Percentiles rank a stretch among this genome's conserved stretches.
These are phyloP conservation scores for Trifolium pratense DNA, from an alignment of 306 rosid genomes.

Conservation along the genomic window DNA sequence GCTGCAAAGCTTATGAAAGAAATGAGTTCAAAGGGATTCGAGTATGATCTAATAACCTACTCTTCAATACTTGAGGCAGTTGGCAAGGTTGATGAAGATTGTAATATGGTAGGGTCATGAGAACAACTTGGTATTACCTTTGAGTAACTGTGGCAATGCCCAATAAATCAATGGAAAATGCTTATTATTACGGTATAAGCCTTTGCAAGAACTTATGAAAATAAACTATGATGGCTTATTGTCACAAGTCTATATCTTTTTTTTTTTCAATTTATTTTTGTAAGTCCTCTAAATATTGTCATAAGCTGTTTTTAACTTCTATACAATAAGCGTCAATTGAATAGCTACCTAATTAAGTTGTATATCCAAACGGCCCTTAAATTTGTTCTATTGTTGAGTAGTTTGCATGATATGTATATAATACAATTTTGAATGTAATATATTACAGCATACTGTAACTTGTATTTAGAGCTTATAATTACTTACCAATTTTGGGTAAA, in stretches of 20 bases:
- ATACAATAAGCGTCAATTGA: neutral
- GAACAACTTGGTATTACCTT: conserved; percentile 19
- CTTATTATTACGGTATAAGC: neutral
- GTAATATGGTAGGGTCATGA: conserved; percentile 36
- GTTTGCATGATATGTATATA: neutral
- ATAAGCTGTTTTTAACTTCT: neutral
- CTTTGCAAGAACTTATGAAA: neutral
- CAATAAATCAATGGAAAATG: neutral
- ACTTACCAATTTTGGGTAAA: neutral
- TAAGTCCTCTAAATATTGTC: neutral
- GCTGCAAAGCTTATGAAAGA: conserved; percentile 91
- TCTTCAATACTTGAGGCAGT: conserved; percentile 96
- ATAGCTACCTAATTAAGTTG: neutral
- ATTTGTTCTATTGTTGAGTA: neutral
- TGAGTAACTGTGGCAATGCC: conserved; percentile 9
- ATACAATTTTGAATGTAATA: neutral
- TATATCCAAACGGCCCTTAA: neutral
- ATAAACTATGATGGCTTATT: neutral
- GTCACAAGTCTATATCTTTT: neutral
- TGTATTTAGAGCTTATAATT: neutral
- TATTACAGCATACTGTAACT: neutral
- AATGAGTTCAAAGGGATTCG: conserved; percentile 76
- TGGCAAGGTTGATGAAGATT: conserved; percentile 80
- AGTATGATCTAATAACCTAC: conserved; percentile 79
- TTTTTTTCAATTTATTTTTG: neutral